Evolutionary conservation across 352 stramenopile species (phyloP), one percentile per base, ranked within the genome.

Genomic region (Phytophthora uliginosa): DNA sequence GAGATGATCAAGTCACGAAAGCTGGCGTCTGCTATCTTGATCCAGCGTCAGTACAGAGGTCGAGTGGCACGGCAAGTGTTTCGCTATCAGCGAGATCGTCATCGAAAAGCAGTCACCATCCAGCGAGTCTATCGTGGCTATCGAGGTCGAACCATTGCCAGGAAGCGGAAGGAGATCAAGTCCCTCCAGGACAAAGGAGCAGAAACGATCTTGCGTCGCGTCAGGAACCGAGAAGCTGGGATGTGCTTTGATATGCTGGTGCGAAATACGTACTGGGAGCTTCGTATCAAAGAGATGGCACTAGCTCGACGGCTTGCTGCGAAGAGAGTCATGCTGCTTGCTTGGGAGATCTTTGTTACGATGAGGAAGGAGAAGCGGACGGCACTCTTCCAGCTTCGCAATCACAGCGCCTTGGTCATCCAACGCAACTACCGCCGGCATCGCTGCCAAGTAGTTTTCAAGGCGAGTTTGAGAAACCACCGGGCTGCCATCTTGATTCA

Each of bases 341-440:
- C 65, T 3, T 87, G 86, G 66, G 31, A 22, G 1, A 5, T 3
- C 0, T 85, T 85, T 26, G 59, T 63, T 0, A 34, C 52, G 2
- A 50, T 79, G 20, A 79, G 69, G 31, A 81, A 77, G 12, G 73
- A 83, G 28, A 90, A 88, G 58, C 72, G 82, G 18, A 71, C 75
- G 20, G 78, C 71, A 34, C 66, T 78, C 0, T 13, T 79, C 1
- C 71, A 77, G 22, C 74, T 75, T 2, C 73, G 71, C 15, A 83
- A 87, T 36, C 53, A 79, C 10, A 83, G 73, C 13, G 83, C 87
- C 8, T 68, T 79, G 8, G 24, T 81, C 10, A 96, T 97, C 45
- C 91, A 97, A 62, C 79, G 88, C 17, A 81, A 89, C 31, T 94
- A 81, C 59, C 83, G 85, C 4, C 82, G 85, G 0, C 78, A 92